Conservation (phyloP, 805 yeast genomes). For the Candida michaelii region DNA sequence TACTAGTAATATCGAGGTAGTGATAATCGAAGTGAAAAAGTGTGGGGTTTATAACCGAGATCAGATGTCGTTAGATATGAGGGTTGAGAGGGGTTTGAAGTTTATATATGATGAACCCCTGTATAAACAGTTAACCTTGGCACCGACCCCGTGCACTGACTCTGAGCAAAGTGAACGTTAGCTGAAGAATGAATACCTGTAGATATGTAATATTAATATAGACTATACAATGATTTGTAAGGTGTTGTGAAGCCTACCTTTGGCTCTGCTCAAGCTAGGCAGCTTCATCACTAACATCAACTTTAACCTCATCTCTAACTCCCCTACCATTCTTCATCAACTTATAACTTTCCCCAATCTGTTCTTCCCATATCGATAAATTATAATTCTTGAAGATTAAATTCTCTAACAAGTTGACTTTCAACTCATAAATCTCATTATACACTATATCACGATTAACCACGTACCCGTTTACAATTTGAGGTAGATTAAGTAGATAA, state of each 20-base stretch:
- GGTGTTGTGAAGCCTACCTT: too few relatives aligned
- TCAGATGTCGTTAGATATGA: constrained; percentile 21
- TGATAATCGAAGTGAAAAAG: constrained; percentile 28
- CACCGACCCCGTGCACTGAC: too few relatives aligned
- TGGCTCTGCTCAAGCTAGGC: too few relatives aligned
- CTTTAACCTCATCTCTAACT: constrained; percentile 17
- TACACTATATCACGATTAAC: constrained; percentile 19
- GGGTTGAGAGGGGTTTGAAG: constrained; percentile 20
- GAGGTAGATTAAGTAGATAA: constrained; percentile 27
- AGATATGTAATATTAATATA: too few relatives aligned
- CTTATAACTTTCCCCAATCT: constrained; percentile 17
- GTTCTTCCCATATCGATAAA: constrained; percentile 23
- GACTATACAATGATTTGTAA: too few relatives aligned
- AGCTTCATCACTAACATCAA: constrained; percentile 24
- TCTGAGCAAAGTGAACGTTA: too few relatives aligned
- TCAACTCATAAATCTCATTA: constrained; percentile 25
- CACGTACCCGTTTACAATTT: constrained; percentile 22
- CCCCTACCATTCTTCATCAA: constrained; percentile 26
- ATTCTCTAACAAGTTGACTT: constrained; percentile 23
- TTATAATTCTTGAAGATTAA: constrained; percentile 18
- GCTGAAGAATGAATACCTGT: too few relatives aligned
- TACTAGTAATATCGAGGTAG: constrained; percentile 18
- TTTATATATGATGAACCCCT: constrained; percentile 29
- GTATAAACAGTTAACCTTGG: too few relatives aligned
- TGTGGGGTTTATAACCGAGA: constrained; percentile 34